Evolutionary conservation across 225 moss, liverwort and hornwort species (phyloP), one percentile per base, ranked within the genome.

Genomic region (Sphagnum contortum): DNA sequence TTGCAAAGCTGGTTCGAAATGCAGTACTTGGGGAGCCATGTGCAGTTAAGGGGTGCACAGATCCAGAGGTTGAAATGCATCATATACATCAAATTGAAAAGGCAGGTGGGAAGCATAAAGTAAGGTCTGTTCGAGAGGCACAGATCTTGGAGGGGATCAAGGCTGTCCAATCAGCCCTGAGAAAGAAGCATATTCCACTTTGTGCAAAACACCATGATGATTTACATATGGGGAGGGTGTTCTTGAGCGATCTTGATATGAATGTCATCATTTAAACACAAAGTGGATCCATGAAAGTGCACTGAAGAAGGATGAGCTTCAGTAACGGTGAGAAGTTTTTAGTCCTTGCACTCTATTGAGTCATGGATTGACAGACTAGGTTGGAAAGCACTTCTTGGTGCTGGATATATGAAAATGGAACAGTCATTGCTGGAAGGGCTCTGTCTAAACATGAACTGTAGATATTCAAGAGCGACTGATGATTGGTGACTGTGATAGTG

Each of bases 31-130:
- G 50, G 59, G 81, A 81, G 71, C 60, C 71, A 52, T 84, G 84
- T 12, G 84, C 84, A 59, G 81, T 84, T 69, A 84, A 76, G 71
- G 84, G 78, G 5, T 84, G 84, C 62, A 67, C 63, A 56, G 71
- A 81, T 57, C 68, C 59, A 8, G 45, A 84, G n/a, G 84, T 81
- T 57, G 84, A 84, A 63, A 81, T 81, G 84, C 84, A 81, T 73
- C 84, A 78, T 62, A 76, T 84, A 9, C 63, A 75, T 54, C 84
- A 84, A 48, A 75, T 84, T 48, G 84, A 84, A 71, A 84, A 76
- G 73, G 81, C 84, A 8, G 81, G 80, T 66, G 81, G 84, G 44
- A 69, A 71, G 68, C 81, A 84, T 67, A 78, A 72, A 70, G 73
- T 84, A 48, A 66, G 84, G 48, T 84, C 81, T 46, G 78, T 69